Evolutionary conservation across 2,329 filamentous ascomycete genomes (phyloP), one percentile per base, ranked within the genome.

Genomic region (Exophiala viscosa): DNA sequence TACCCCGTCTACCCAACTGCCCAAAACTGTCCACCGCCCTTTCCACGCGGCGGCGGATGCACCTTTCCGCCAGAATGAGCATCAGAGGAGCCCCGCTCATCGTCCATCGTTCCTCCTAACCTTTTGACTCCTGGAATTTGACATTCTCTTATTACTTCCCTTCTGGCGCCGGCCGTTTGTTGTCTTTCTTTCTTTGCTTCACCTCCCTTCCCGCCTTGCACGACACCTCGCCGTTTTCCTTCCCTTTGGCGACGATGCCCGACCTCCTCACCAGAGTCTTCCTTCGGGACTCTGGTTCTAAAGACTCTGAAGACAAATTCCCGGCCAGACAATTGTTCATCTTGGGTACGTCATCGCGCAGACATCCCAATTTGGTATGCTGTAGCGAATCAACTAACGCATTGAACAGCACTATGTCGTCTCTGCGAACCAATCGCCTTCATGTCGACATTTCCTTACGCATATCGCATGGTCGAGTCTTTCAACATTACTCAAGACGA

Each of bases 371-470:
- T 41, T 44, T 50, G 35, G 44, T 35, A 45, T 54, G 34, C 58
- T 62, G 48, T 53, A 50, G 45, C 52, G 51, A 56, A 41, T 41
- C 38, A 36, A 44, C 56, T 60, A 57, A 57, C 50, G 38, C 40
- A 43, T 17, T 43, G 39, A 35, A 52, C 48, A 95, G 91, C 90
- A 41, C 79, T 96, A 66, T 96, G 91, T 73, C 86, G 93, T 67
- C 92, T 99, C 76, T 96, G 90, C 77, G 93, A 99, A 70, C 93
- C 93, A 47, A 97, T 99, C 70, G 93, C 93, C 5, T 97, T 99
- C 78, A 97, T 96, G 90, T 96, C 91, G 48, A 96, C 97, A 63
- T 97, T 99, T 69, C 93, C 93, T 1, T 99, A 97, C 71, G 90
- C 95, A 63, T 97, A 96, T 76, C 92, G 88, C 76, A 97, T 99